phyloP scores from a whole-genome alignment of 1,284 basidiomycete genomes.

The Hortiboletus rubellus region DNA sequence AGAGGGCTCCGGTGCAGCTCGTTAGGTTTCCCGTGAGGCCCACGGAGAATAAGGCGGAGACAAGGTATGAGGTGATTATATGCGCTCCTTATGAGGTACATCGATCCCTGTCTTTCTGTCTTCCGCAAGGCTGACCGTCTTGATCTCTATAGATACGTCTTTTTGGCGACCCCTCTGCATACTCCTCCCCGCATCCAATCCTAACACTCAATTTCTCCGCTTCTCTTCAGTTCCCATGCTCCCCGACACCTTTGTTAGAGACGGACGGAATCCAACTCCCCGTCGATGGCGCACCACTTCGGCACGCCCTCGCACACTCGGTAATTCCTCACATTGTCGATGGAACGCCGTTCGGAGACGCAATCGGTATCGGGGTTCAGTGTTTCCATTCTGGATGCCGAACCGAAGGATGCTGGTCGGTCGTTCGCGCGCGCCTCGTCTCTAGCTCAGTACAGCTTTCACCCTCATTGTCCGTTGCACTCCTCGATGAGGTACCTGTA shows the following conservation, averaged over 20 bases:
- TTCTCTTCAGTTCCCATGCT: conserved; percentile 39
- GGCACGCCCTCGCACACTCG: conserved; percentile 51
- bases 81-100: conserved; percentile 34
- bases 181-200: conserved; percentile 46
- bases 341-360: conserved; percentile 66
- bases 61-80: conserved; percentile 60
- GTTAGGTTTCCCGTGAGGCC: conserved; percentile 52
- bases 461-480: conserved; percentile 34
- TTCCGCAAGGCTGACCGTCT: neutral
- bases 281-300: conserved; percentile 25
- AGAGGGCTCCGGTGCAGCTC: conserved; percentile 47
- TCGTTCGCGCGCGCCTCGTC: conserved; percentile 13
- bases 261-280: neutral
- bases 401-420: conserved; percentile 17
- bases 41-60: conserved; percentile 44
- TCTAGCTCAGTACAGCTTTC: conserved; percentile 4
- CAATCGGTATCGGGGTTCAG: conserved; percentile 61
- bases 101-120: neutral
- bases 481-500: conserved; percentile 35
- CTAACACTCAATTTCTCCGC: conserved; percentile 51
- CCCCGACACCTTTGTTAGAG: conserved; percentile 2
- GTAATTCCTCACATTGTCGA: conserved; percentile 63
- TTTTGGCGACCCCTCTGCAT: conserved; percentile 66
- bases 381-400: conserved; percentile 36
- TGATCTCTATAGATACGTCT: conserved; percentile 60